Evolutionary conservation across 176 grass and related monocot genomes (phyloP).

Genomic region (Aegilops speltoides): DNA sequence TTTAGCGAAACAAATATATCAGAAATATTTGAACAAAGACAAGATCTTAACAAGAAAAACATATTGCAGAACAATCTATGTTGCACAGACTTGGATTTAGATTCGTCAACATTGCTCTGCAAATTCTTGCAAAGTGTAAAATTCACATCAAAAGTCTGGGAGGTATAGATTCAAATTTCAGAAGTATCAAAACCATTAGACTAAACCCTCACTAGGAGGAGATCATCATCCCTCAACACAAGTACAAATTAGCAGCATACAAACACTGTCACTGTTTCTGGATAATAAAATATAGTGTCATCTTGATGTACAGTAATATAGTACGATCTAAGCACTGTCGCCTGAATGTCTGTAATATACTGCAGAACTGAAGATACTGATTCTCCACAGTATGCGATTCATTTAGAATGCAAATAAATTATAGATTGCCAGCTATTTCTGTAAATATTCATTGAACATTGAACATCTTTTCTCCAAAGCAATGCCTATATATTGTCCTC

Average conservation of each 20-base stretch:
- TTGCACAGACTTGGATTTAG: not conserved
- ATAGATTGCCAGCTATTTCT: not conserved
- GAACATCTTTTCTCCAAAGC: not conserved
- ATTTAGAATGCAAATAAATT: not conserved
- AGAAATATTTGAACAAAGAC: no score
- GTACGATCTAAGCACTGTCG: not conserved
- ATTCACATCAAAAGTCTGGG: not conserved
- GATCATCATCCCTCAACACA: not conserved
- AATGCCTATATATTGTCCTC: not conserved
- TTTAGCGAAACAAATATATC: not conserved
- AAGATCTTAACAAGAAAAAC: not conserved
- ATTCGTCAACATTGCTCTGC: not conserved
- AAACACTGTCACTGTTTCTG: not conserved
- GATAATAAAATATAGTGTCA: not conserved
- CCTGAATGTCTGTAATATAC: not conserved
- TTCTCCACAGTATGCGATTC: not conserved
- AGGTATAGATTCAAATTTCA: not conserved
- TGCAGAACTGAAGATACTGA: not conserved
- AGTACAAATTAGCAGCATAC: not conserved
- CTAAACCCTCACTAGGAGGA: not conserved
- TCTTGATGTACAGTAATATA: no score
- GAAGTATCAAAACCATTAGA: not conserved
- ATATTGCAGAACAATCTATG: not conserved
- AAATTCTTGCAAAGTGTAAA: not conserved
- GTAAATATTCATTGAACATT: not conserved